phyloP scores from a whole-genome alignment of 1,139 yeast genomes.

The Insectozyma bohioensis region DNA sequence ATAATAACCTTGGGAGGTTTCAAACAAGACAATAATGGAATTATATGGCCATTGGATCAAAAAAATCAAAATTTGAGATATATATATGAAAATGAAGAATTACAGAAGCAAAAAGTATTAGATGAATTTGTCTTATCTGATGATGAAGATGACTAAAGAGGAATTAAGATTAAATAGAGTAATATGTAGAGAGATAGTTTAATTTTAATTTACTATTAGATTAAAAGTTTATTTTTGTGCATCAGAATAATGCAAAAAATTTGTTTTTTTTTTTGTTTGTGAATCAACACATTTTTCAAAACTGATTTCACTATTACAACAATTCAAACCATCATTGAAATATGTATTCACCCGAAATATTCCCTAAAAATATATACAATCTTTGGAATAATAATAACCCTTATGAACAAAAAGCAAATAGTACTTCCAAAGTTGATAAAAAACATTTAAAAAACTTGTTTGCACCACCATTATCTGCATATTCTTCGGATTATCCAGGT shows the following conservation, averaged over 20 bases:
- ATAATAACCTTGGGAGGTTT: conserved; percentile 56
- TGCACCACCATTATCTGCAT: conserved; percentile 57
- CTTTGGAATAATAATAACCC: conserved; percentile 13
- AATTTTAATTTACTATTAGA: conserved; percentile 5
- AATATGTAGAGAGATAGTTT: conserved; percentile 5
- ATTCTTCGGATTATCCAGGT: conserved; percentile 53
- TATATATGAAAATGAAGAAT: conserved; percentile 16
- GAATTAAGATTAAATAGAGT: no score
- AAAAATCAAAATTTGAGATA: conserved; percentile 1
- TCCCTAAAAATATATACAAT: conserved; percentile 13
- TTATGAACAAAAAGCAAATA: not conserved
- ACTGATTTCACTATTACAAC: no score
- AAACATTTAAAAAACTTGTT: conserved; percentile 18
- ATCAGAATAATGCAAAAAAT: conserved; percentile 7
- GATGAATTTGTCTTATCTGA: conserved; percentile 53
- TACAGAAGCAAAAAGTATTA: conserved; percentile 35
- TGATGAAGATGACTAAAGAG: conserved; percentile 34
- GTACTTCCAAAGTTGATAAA: conserved; percentile 2
- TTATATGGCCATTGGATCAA: conserved; percentile 54
- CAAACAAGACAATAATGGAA: conserved; percentile 24
- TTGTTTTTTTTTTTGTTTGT: not conserved
- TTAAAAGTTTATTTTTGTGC: no score
- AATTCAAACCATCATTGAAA: no score
- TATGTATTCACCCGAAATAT: conserved; percentile 17
- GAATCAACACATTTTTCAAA: not conserved